Evolutionary conservation across 208 protist genomes (phyloP).

Genomic region (Phytomonas sp.): DNA sequence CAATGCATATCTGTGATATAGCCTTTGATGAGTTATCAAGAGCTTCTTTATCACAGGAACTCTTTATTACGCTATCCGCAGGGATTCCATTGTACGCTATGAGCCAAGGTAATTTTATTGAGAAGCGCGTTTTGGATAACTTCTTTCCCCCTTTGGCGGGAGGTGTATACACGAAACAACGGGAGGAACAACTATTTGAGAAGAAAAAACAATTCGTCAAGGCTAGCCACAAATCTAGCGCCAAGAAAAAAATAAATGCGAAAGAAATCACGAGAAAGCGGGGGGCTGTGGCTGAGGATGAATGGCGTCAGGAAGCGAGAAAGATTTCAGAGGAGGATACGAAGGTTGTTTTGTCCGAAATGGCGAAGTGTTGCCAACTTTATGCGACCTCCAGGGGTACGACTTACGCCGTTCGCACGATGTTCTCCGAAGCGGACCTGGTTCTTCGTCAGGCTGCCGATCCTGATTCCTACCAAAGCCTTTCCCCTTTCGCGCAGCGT

Average conservation of each 20-base stretch:
- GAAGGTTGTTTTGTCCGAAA: slow-evolving; percentile 27
- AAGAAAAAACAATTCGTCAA: slow-evolving; percentile 4
- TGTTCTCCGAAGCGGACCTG: slow-evolving; percentile 78
- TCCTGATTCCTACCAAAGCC: slow-evolving; percentile 30
- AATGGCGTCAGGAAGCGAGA: slow-evolving; percentile 7
- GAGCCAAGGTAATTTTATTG: slow-evolving; percentile 78
- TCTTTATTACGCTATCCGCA: slow-evolving; percentile 57
- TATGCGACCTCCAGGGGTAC: slow-evolving; percentile 56
- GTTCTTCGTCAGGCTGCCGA: slow-evolving; percentile 59
- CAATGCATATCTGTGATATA: slow-evolving; percentile 81
- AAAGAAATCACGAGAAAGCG: slow-evolving; percentile 4
- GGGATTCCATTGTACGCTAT: slow-evolving; percentile 73
- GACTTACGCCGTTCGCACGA: slow-evolving; percentile 50
- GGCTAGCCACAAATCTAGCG: neutral
- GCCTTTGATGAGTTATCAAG: slow-evolving; percentile 66
- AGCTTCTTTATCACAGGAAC: slow-evolving; percentile 24
- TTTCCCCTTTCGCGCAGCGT: slow-evolving; percentile 39
- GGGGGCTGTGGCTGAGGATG: slow-evolving; percentile 9
- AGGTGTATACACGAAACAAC: slow-evolving; percentile 37
- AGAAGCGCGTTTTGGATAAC: slow-evolving; percentile 81
- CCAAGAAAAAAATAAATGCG: neutral
- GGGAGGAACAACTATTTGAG: slow-evolving; percentile 24
- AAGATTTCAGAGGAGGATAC: slow-evolving; percentile 21
- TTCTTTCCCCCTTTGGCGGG: slow-evolving; percentile 74
- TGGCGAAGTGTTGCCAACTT: slow-evolving; percentile 46